Base-by-base conservation (phyloP, 306 rosid genomes). In the Vigna trinervia region DNA sequence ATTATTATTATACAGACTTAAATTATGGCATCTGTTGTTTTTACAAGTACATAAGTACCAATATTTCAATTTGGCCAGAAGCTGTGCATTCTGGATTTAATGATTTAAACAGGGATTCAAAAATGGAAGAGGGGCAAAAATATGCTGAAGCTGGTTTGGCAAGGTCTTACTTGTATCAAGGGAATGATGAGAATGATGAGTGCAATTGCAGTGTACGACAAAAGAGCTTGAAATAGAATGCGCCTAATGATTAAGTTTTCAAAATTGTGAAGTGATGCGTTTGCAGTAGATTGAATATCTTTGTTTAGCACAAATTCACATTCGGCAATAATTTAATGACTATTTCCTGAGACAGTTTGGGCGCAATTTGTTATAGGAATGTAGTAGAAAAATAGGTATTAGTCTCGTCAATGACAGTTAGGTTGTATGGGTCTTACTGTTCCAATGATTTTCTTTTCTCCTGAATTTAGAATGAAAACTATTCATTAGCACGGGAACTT, bases 41-140 rank as follows among this genome's bases (percentile, higher is more conserved):
- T 59, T 51, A 38, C 47, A 60, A 51, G 54, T 58, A 19, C 60
- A 14, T 39, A 30, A 79, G 57, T 34, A 65, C 45, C 38, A 12
- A 62, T 8, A 39, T 39, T 52, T 71, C 45, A 46, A 13, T 62
- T 79, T 62, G 59, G 39, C 36, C n/a, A 8, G 20, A 61, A 36
- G 65, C 45, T 50, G 30, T 69, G 13, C 20, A 59, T 60, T 15
- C 8, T 28, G 64, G 8, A 50, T 36, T 34, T 19, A 50, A 48
- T 48, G 53, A 13, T 50, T 50, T 59, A 39, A 8, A 39, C 8
- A 41, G 60, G 12, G 9, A 73, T 41, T 61, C 14, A 72, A 54
- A 58, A 77, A 45, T 56, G 66, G 45, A 17, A 39, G 50, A 48
- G 77, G 39, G 77, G 39, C 15, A 56, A 58, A 59, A 69, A 78